phyloP scores from a whole-genome alignment of 2,329 filamentous ascomycete species.

The Paecilomyces dactylethromorphus region DNA sequence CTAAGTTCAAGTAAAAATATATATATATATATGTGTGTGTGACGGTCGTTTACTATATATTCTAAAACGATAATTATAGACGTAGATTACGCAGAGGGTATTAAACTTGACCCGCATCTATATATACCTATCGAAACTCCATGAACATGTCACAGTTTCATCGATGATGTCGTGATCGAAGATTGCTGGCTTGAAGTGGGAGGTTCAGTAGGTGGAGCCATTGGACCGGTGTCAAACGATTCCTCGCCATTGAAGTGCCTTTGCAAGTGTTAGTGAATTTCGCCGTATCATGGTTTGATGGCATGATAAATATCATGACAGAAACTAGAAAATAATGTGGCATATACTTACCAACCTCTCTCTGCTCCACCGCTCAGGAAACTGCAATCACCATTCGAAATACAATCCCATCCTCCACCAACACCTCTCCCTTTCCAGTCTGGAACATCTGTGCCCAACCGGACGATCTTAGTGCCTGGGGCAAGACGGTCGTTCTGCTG shows the following conservation, averaged over 20 bases:
- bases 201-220: slow-evolving; percentile 17
- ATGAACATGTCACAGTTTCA: background rate
- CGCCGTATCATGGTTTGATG: background rate
- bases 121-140: background rate
- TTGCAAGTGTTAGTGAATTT: slow-evolving; percentile 1
- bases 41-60: background rate
- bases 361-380: slow-evolving; percentile 77
- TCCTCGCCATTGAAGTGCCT: slow-evolving; percentile 44
- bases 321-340: slow-evolving; percentile 13
- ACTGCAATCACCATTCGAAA: slow-evolving; percentile 74
- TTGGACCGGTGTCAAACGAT: slow-evolving; percentile 34
- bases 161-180: background rate
- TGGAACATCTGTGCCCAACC: slow-evolving; percentile 16
- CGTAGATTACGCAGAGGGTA: background rate
- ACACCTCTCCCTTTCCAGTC: slow-evolving; percentile 59
- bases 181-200: background rate
- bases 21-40: background rate
- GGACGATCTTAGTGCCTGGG: slow-evolving; percentile 21
- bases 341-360: slow-evolving; percentile 67
- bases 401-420: slow-evolving; percentile 72
- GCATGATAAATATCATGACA: background rate
- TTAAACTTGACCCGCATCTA: background rate
- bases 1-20: background rate
- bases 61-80: background rate
- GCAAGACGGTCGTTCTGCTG: slow-evolving; percentile 23